Evolutionary conservation across 2,329 filamentous ascomycete genomes (phyloP).

Genomic region (Tolypocladium sp.): DNA sequence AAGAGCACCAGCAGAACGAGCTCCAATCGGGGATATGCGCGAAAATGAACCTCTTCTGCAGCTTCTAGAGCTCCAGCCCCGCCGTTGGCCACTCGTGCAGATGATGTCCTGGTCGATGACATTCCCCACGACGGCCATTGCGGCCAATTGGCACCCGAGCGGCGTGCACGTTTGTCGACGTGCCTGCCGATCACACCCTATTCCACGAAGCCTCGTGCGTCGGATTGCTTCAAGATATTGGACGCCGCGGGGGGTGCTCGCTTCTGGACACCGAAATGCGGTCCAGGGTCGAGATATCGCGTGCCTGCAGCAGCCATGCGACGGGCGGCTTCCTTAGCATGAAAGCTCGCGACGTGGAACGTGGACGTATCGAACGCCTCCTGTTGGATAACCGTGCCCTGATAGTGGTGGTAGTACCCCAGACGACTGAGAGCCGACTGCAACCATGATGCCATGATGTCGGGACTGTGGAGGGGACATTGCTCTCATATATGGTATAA

Average conservation of each 20-base stretch:
- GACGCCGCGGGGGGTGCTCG: background rate
- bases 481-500: background rate
- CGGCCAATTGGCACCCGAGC: background rate
- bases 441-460: too few relatives aligned
- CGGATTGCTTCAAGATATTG: background rate
- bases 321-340: too few relatives aligned
- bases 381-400: background rate
- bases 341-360: background rate
- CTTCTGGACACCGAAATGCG: background rate
- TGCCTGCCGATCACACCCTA: background rate
- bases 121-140: too few relatives aligned
- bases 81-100: background rate
- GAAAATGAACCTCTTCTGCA: background rate
- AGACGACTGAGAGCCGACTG: too few relatives aligned
- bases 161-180: background rate
- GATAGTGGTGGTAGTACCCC: background rate
- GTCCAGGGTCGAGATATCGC: background rate
- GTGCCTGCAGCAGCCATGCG: background rate
- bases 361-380: background rate
- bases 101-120: too few relatives aligned
- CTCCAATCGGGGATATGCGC: too few relatives aligned
- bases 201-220: background rate
- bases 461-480: too few relatives aligned
- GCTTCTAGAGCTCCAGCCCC: background rate
- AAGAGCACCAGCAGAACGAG: too few relatives aligned